Percentiles rank a stretch among this genome's conserved stretches.
Conservation (phyloP, 169 alveolate genomes). For the Pseudocohnilembus persalinus region DNA sequence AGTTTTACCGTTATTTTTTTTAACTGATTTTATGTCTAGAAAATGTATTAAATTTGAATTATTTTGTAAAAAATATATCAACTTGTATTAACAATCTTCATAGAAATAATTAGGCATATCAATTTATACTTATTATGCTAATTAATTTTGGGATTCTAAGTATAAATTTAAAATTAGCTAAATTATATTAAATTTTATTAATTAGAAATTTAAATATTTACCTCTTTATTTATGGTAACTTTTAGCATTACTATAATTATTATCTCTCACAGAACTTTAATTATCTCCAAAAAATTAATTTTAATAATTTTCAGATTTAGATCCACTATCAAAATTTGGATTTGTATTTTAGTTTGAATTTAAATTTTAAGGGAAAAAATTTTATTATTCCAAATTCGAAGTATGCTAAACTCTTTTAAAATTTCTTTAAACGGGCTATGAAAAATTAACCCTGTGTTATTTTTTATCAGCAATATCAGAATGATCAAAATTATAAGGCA, state of each 20-base stretch:
- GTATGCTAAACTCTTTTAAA: too few species aligned
- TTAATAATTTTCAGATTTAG: background rate
- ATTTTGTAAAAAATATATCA: too few species aligned
- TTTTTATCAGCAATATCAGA: background rate
- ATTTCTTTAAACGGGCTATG: too few species aligned
- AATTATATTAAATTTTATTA: too few species aligned
- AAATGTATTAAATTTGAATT: background rate
- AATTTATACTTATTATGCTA: background rate
- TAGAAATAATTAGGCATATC: background rate
- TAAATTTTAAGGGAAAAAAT: too few species aligned
- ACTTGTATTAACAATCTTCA: background rate
- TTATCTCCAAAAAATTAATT: background rate
- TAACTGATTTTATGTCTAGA: background rate
- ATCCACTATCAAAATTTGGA: too few species aligned
- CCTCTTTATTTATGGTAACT: too few species aligned
- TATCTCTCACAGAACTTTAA: background rate
- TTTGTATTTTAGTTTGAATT: too few species aligned
- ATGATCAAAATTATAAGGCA: background rate
- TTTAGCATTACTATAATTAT: too few species aligned
- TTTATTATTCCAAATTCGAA: too few species aligned
- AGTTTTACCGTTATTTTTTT: background rate
- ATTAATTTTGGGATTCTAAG: background rate
- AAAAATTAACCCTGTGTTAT: background rate
- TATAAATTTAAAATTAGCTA: too few species aligned
- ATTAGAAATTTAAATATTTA: too few species aligned